Conservation (phyloP, 768 basidiomycete species). For the Rhizopogon salebrosus region DNA sequence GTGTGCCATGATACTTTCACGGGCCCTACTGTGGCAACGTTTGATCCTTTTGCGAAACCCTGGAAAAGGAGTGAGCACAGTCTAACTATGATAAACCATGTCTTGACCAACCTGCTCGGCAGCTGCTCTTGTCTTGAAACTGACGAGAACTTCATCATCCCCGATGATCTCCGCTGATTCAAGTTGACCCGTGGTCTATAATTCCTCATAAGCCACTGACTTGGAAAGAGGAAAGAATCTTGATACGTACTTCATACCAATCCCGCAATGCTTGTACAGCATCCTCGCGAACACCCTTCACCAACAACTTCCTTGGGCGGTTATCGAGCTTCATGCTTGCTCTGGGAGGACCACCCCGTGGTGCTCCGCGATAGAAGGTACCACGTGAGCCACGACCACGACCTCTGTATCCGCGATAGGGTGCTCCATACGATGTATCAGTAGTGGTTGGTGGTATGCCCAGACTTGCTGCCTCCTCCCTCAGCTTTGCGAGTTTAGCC, state of each 20-base stretch:
- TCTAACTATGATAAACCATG: not conserved
- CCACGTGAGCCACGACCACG: constrained; percentile 56
- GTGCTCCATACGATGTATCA: constrained; percentile 31
- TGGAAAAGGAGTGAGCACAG: constrained; percentile 24
- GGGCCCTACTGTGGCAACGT: constrained; percentile 59
- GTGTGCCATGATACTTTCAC: constrained; percentile 68
- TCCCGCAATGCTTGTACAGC: constrained; percentile 59
- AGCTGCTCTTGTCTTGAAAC: constrained; percentile 65
- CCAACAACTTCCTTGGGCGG: constrained; percentile 72
- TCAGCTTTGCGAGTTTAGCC: constrained; percentile 70
- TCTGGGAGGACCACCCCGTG: constrained; percentile 63
- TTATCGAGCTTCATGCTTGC: constrained; percentile 88
- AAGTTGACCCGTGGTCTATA: constrained; percentile 63
- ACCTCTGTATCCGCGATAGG: constrained; percentile 66
- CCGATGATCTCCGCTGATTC: constrained; percentile 56
- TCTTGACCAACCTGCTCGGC: constrained; percentile 67
- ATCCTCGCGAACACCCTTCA: constrained; percentile 62
- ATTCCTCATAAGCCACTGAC: constrained; percentile 6
- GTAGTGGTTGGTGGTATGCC: constrained; percentile 51
- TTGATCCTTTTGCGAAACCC: constrained; percentile 69
- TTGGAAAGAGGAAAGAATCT: not conserved
- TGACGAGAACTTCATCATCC: constrained; percentile 55
- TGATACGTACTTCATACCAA: constrained; percentile 75
- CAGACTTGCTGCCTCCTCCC: constrained; percentile 76
- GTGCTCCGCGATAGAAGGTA: constrained; percentile 52